phyloP scores from a whole-genome alignment of 2,329 filamentous ascomycete genomes.

The Calonectria multiphialidica region DNA sequence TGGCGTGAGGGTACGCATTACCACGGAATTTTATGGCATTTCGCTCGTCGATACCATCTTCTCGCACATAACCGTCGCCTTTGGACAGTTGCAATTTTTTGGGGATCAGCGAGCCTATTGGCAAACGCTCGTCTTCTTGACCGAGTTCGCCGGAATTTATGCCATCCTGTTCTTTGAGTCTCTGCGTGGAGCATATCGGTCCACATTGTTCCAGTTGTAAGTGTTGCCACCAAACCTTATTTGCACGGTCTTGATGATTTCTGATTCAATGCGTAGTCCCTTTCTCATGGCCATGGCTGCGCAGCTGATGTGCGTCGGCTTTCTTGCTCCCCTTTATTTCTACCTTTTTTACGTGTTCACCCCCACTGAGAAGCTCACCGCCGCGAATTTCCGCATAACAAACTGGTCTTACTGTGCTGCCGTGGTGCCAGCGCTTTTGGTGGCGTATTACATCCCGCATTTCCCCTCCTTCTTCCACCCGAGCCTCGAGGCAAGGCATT shows the following conservation, averaged over 20 bases:
- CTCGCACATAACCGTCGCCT: constrained; percentile 30
- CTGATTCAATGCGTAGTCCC: constrained; percentile 28
- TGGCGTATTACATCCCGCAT: constrained; percentile 36
- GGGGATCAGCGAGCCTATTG: constrained; percentile 38
- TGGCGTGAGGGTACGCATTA: constrained; percentile 22
- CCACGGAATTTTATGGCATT: constrained; percentile 37
- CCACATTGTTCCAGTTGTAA: constrained; percentile 39
- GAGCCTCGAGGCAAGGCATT: constrained; percentile 38
- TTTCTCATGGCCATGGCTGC: constrained; percentile 32
- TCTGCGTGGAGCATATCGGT: constrained; percentile 29
- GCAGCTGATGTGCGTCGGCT: constrained; percentile 39
- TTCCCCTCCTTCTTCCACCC: constrained; percentile 36
- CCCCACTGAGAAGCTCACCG: constrained; percentile 28
- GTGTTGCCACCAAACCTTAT: background rate
- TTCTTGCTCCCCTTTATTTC: constrained; percentile 38
- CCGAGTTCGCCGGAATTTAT: constrained; percentile 43
- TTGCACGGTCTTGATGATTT: background rate
- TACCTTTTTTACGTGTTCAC: constrained; percentile 37
- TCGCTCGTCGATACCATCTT: constrained; percentile 36
- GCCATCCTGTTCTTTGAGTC: constrained; percentile 42
- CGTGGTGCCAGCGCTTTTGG: constrained; percentile 31
- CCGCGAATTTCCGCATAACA: constrained; percentile 19
- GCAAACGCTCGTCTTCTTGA: constrained; percentile 44
- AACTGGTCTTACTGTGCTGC: constrained; percentile 22
- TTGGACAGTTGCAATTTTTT: constrained; percentile 42